Evolutionary conservation across 108 stramenopile species (phyloP), one percentile per base, ranked within the genome.

Genomic region (Cyclotella baltica): DNA sequence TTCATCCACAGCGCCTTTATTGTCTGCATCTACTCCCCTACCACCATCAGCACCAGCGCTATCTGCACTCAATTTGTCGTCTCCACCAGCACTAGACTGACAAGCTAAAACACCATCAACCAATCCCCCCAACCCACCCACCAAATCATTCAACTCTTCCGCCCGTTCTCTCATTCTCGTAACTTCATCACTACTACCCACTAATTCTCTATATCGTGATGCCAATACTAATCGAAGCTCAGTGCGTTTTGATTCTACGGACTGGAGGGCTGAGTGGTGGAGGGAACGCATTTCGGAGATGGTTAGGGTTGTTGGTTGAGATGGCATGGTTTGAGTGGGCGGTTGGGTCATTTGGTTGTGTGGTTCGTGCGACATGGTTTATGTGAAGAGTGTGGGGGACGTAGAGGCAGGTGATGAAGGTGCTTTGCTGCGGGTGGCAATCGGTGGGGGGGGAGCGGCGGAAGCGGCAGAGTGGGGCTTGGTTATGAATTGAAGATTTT

Each of bases 261-360:
- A 91, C n/a, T 70, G 29, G 53, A 92, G 68, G 27, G 95, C 95
- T 16, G 85, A 74, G 13, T 76, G 81, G 70, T 96, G 93, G 48
- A 96, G 76, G 35, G 75, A 48, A 35, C 95, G 87, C 95, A 96
- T 93, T 79, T 96, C 93, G 35, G 92, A 86, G 37, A 96, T 91
- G 46, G 93, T 96, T 88, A 96, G 29, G 1, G 48, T 27, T 28
- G 64, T 43, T 20, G 64, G 61, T 62, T 34, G 61, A 22, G 30
- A 33, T 13, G 35, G 31, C 34, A 22, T 11, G 31, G 55, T 20
- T 57, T 57, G 55, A 23, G 55, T 18, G 23, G 27, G 9, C 19
- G 6, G n/a, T 16, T 1, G 47, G 47, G 40, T 13, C 13, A 13
- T 13, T 11, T 43, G 10, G 40, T 43, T 43, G 40, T 43, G 40